Conservation (phyloP, 495 filamentous ascomycete genomes). For the Entonaema liquescens region DNA sequence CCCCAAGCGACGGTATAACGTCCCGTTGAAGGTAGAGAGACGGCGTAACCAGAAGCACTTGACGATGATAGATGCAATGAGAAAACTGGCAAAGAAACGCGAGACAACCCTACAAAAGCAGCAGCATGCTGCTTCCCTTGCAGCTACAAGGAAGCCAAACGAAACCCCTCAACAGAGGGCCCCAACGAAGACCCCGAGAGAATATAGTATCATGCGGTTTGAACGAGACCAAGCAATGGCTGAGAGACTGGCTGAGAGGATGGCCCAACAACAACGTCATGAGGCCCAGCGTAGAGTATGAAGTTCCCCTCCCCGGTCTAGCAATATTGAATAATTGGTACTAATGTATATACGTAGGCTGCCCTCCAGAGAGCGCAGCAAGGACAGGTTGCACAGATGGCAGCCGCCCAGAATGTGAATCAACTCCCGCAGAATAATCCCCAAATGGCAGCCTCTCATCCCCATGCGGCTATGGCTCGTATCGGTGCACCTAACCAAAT, state of each 20-base stretch:
- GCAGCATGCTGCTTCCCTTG: constrained; percentile 75
- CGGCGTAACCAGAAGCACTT: constrained; percentile 85
- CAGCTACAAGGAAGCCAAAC: constrained; percentile 74
- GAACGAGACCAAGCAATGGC: constrained; percentile 81
- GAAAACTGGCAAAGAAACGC: constrained; percentile 92
- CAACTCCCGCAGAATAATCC: constrained; percentile 48
- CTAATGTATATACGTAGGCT: constrained; percentile 43
- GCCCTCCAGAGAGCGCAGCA: constrained; percentile 50
- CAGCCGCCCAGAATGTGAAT: constrained; percentile 46
- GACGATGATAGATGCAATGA: constrained; percentile 90
- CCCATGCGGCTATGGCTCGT: constrained; percentile 49
- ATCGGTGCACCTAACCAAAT: constrained; percentile 50
- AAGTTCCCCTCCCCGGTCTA: not conserved
- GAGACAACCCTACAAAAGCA: constrained; percentile 87
- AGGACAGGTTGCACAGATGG: constrained; percentile 53
- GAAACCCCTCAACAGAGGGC: constrained; percentile 68
- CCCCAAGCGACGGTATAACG: constrained; percentile 67
- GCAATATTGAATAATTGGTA: constrained; percentile 27
- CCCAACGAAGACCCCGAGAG: constrained; percentile 73
- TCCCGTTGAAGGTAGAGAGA: constrained; percentile 82
- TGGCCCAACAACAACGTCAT: constrained; percentile 72
- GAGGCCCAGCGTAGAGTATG: constrained; percentile 66
- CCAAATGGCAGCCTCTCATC: constrained; percentile 52
- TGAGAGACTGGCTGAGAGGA: constrained; percentile 79
- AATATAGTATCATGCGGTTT: constrained; percentile 87